These are phyloP conservation scores for Coffea eugenioides DNA, from an alignment of 257 asterid species.

Conservation along the genomic window DNA sequence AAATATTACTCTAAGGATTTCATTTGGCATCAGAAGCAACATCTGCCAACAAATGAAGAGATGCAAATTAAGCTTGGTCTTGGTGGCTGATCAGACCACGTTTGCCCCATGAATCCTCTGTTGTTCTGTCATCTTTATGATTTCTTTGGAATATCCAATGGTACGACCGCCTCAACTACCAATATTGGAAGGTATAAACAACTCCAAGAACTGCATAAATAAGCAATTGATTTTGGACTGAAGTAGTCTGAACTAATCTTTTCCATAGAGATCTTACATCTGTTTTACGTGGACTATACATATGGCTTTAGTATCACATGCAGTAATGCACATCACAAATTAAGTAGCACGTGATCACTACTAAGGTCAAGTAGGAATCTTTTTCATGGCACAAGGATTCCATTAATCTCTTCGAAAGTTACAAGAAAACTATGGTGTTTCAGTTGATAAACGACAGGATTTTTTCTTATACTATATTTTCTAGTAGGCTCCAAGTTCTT, in stretches of 20 bases:
- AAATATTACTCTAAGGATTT: no score
- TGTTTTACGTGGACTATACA: not conserved
- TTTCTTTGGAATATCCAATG: not conserved
- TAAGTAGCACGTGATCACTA: not conserved
- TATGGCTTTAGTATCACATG: not conserved
- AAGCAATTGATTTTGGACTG: not conserved
- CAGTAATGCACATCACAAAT: not conserved
- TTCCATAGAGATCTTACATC: not conserved
- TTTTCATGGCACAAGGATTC: conserved; percentile 3
- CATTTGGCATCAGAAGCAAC: no score
- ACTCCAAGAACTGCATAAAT: not conserved
- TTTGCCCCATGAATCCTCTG: no score
- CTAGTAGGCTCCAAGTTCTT: no score
- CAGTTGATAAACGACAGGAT: not conserved
- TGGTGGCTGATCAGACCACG: no score
- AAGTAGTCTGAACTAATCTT: not conserved
- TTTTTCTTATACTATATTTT: not conserved
- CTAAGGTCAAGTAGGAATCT: not conserved
- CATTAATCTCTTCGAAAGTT: not conserved
- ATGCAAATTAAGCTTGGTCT: no score
- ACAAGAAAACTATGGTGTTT: not conserved
- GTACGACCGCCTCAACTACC: not conserved
- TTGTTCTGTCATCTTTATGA: not conserved
- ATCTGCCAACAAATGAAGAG: no score
- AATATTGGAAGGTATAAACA: not conserved